phyloP scores from a whole-genome alignment of 768 basidiomycete genomes.

The Lentinula sp. region DNA sequence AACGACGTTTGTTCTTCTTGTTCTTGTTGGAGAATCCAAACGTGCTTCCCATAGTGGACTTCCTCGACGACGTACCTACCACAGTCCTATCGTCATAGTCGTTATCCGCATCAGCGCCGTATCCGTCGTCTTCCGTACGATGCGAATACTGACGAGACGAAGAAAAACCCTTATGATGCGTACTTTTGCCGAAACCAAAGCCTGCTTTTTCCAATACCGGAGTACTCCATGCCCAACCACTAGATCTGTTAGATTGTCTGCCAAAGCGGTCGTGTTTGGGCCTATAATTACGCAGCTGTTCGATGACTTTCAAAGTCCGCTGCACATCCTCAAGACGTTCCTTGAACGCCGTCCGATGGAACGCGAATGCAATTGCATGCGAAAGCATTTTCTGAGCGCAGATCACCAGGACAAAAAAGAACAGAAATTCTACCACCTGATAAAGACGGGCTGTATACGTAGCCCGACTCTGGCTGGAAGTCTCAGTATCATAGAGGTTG shows the following conservation, averaged over 20 bases:
- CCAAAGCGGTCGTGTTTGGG: conserved; percentile 33
- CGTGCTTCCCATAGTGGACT: conserved; percentile 21
- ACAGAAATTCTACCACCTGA: conserved; percentile 65
- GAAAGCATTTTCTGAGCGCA: conserved; percentile 63
- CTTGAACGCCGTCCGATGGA: conserved; percentile 72
- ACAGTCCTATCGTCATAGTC: conserved; percentile 17
- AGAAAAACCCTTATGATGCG: conserved; percentile 11
- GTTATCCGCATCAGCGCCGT: conserved; percentile 23
- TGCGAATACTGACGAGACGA: background rate
- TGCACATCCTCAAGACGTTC: conserved; percentile 62
- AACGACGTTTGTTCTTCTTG: conserved; percentile 14
- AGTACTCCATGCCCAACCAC: conserved; percentile 19
- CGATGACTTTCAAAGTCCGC: conserved; percentile 51
- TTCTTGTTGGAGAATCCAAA: background rate
- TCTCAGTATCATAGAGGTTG: conserved; percentile 38
- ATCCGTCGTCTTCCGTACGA: conserved; percentile 2
- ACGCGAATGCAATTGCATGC: conserved; percentile 67
- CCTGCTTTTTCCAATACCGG: conserved; percentile 44
- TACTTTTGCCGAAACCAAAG: conserved; percentile 26
- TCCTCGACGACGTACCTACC: conserved; percentile 10
- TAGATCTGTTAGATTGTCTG: conserved; percentile 7
- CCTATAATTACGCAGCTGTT: conserved; percentile 59
- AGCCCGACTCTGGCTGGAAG: conserved; percentile 42
- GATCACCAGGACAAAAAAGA: conserved; percentile 65
- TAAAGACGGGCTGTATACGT: conserved; percentile 56